Conservation (phyloP, 257 asterid genomes). For the Solanum pinnatisectum region DNA sequence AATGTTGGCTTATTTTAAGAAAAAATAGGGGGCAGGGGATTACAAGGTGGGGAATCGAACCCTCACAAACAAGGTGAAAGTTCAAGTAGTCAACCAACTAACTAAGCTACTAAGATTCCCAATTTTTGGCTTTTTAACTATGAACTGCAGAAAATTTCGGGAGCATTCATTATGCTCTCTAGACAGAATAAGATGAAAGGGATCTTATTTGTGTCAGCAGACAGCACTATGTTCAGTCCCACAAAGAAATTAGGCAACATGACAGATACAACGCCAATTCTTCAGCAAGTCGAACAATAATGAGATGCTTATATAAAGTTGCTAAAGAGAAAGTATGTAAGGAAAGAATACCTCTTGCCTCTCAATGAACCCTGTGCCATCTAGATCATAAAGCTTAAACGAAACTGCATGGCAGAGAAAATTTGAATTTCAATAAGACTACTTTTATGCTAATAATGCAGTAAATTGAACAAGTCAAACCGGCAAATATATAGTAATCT, state of each 20-base stretch:
- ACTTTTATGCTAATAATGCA: background rate
- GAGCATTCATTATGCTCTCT: background rate
- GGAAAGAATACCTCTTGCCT: constrained; percentile 68
- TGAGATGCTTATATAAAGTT: background rate
- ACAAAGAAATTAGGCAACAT: background rate
- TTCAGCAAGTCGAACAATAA: background rate
- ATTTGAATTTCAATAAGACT: background rate
- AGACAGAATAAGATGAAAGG: background rate
- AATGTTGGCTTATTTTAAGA: background rate
- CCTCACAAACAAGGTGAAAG: background rate
- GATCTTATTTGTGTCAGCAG: background rate
- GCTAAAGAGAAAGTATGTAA: background rate
- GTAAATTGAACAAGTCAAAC: background rate
- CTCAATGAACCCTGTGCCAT: constrained; percentile 90
- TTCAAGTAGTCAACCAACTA: background rate
- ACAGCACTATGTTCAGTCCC: background rate
- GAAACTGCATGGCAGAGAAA: constrained; percentile 54
- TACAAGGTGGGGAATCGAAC: background rate
- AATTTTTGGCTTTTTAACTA: background rate
- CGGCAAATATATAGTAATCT: background rate
- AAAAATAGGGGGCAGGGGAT: background rate
- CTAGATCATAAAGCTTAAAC: constrained; percentile 90
- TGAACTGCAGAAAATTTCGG: background rate
- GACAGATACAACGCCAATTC: background rate
- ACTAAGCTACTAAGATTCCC: background rate